These are phyloP conservation scores for Ambrosiella cleistominuta DNA, from an alignment of 2,329 filamentous ascomycete species.

Conservation along the genomic window DNA sequence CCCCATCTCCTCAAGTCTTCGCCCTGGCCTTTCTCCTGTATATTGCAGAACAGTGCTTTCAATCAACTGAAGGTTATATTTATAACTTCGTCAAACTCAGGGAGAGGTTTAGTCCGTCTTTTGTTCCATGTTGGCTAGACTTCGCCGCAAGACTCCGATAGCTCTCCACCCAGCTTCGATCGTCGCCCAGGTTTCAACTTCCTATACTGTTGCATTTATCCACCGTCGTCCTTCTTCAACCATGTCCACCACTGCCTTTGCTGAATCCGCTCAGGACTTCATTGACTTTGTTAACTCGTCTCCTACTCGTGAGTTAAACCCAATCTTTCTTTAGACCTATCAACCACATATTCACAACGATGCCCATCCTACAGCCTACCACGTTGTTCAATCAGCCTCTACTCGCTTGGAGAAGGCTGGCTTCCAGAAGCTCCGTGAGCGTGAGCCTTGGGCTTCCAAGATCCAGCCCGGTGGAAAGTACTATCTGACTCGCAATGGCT, in stretches of 20 bases:
- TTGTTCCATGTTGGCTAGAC: slow-evolving; percentile 6
- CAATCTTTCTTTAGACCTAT: neutral
- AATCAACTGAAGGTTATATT: too few relatives aligned
- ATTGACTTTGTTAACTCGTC: slow-evolving; percentile 87
- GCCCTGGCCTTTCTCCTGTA: too few relatives aligned
- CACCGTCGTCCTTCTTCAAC: slow-evolving; percentile 17
- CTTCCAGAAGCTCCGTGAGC: slow-evolving; percentile 77
- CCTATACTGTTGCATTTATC: slow-evolving; percentile 16
- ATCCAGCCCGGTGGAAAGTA: slow-evolving; percentile 83
- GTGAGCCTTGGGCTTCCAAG: slow-evolving; percentile 67
- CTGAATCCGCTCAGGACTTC: slow-evolving; percentile 56
- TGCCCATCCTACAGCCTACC: slow-evolving; percentile 49
- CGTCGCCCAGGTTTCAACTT: neutral
- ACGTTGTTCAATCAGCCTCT: slow-evolving; percentile 70
- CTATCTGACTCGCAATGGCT: slow-evolving; percentile 85
- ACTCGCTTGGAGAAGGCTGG: slow-evolving; percentile 63
- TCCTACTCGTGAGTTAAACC: slow-evolving; percentile 48
- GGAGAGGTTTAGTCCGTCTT: too few relatives aligned
- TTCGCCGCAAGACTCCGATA: slow-evolving; percentile 8
- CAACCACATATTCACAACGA: neutral
- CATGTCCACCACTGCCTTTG: slow-evolving; percentile 27
- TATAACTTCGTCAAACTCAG: too few relatives aligned
- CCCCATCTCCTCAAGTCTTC: too few relatives aligned
- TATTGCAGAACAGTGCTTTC: too few relatives aligned
- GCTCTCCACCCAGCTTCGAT: neutral